Conservation (phyloP, 768 basidiomycete genomes). For the Pulveroboletus sp. region DNA sequence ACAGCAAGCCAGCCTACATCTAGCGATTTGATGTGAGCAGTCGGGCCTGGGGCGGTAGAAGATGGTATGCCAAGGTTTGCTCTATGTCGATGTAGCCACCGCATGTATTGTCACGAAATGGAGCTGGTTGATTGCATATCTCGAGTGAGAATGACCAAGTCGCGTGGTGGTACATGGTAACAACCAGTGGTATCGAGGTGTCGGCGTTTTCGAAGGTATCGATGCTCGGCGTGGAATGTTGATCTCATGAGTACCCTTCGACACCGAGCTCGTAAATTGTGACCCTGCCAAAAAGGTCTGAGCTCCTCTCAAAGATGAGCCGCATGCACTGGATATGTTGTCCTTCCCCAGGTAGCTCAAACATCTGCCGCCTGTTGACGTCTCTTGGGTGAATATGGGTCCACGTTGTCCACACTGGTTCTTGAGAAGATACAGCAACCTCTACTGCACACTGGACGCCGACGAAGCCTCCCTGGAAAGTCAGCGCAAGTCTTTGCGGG, state of each 20-base stretch:
- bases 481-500: conserved; percentile 53
- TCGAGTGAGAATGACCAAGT: conserved; percentile 6
- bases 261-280: conserved; percentile 62
- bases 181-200: too few relatives aligned
- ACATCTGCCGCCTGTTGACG: conserved; percentile 67
- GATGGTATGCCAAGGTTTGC: background rate
- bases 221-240: background rate
- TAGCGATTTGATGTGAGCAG: background rate
- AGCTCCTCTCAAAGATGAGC: conserved; percentile 73
- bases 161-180: too few relatives aligned
- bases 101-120: conserved; percentile 21
- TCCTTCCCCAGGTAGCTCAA: conserved; percentile 40
- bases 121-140: conserved; percentile 25
- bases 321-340: conserved; percentile 44
- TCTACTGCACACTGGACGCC: conserved; percentile 59
- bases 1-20: background rate
- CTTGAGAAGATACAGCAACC: conserved; percentile 28
- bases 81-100: conserved; percentile 10
- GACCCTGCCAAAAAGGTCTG: conserved; percentile 81
- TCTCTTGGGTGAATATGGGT: conserved; percentile 72
- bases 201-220: too few relatives aligned
- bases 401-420: conserved; percentile 45
- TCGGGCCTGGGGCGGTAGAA: conserved; percentile 1
- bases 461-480: conserved; percentile 86
- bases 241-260: conserved; percentile 19